Base-by-base conservation (phyloP, 2,329 filamentous ascomycete genomes). In the Cladophialophora carrionii region DNA sequence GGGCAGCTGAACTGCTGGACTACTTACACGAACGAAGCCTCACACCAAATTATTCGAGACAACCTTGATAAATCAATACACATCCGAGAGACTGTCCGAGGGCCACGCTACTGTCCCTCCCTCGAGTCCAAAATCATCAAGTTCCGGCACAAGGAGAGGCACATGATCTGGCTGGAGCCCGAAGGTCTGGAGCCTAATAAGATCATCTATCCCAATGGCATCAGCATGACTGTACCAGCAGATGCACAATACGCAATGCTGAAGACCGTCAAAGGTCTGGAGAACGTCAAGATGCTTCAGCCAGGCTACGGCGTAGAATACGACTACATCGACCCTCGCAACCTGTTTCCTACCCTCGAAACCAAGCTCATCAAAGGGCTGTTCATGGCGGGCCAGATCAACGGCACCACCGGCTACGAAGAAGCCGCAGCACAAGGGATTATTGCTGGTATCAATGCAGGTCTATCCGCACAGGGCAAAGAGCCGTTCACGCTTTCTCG, bases 271-370 rank as follows among this genome's bases (percentile, higher is more conserved):
- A 84, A 80, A n/a, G 95, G 95, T 0, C 83, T 99, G 1, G 94
- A 98, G 74, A 87, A 93, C 65, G 92, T 92, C 4, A 87, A 83
- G 29, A 97, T 99, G 93, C 85, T 96, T 6, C 94, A 98, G 73
- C 90, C 94, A 1, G 95, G 94, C 8, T 99, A 99, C 73, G 95
- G 95, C 7, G 95, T 99, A 1, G 95, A 99, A 76, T 99, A 99
- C 77, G 95, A 98, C 79, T 99, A 99, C 76, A 91, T 99, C 20
- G 95, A 99, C 74, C 95, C 95, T 20, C 89, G 95, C 59, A 90
- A 90, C 71, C 83, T 99, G 3, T 89, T 88, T 69, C 87, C 90
- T n/a, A 95, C 93, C 0, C 85, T 99, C 7, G 95, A 99, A 77
- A 98, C 95, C 1, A 99, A 98, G 78, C 84, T 89, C 24, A 96